Conservation (phyloP, 2,329 filamentous ascomycete species). For the Clonostachys rhizophaga region DNA sequence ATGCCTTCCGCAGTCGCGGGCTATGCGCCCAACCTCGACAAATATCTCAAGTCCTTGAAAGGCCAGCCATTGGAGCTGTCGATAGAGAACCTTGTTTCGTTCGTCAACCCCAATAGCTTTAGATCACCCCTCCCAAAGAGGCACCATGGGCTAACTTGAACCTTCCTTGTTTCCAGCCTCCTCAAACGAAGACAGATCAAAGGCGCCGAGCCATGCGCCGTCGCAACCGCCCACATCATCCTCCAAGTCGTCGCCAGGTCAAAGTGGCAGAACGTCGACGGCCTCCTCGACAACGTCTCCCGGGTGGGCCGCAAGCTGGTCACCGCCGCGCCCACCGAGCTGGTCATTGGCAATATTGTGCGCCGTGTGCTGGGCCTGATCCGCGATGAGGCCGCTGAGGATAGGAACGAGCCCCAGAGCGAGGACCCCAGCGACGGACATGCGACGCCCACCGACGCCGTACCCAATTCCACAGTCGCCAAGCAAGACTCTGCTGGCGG, state of each 20-base stretch:
- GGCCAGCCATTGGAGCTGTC: slow-evolving; percentile 72
- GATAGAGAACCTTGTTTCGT: slow-evolving; percentile 82
- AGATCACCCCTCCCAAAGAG: not conserved
- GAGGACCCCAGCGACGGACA: slow-evolving; percentile 48
- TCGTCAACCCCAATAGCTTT: slow-evolving; percentile 23
- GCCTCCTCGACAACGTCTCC: slow-evolving; percentile 76
- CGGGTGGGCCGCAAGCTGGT: slow-evolving; percentile 73
- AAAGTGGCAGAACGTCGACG: slow-evolving; percentile 71
- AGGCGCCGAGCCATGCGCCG: slow-evolving; percentile 82
- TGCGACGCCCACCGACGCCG: slow-evolving; percentile 18
- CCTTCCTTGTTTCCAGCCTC: slow-evolving; percentile 47
- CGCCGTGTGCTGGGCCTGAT: slow-evolving; percentile 86
- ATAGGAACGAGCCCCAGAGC: slow-evolving; percentile 60
- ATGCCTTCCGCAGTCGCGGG: slow-evolving; percentile 28
- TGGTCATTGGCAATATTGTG: slow-evolving; percentile 92
- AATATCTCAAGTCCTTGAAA: slow-evolving; percentile 76
- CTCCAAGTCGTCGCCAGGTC: slow-evolving; percentile 80
- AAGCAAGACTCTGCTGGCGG: slow-evolving; percentile 26
- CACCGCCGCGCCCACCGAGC: slow-evolving; percentile 81
- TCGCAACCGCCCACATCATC: slow-evolving; percentile 86
- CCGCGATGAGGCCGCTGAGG: slow-evolving; percentile 83
- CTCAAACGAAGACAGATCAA: slow-evolving; percentile 88
- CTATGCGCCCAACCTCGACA: slow-evolving; percentile 67
- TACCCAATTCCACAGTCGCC: slow-evolving; percentile 20
- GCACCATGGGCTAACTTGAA: not conserved